Conservation (phyloP, 2,329 filamentous ascomycete species). For the Diaporthe caulivora region DNA sequence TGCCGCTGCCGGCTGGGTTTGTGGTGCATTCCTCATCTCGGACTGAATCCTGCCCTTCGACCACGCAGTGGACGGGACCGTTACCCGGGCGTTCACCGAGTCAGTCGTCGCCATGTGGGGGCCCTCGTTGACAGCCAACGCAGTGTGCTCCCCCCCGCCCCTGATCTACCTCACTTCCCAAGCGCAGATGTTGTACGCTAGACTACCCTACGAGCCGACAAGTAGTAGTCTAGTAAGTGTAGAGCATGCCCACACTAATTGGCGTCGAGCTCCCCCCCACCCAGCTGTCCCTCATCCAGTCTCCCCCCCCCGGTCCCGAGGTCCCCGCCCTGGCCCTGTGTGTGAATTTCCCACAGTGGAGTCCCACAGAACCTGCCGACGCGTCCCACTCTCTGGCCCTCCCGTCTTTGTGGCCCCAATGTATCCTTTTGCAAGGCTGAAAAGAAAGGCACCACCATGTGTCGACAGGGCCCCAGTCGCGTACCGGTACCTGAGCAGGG, state of each 20-base stretch:
- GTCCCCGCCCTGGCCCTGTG: constrained; percentile 23
- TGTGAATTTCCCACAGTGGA: constrained; percentile 1
- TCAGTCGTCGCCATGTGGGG: constrained; percentile 9
- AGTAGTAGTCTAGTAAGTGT: no score
- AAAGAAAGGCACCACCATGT: constrained; percentile 19
- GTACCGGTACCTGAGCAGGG: constrained; percentile 19
- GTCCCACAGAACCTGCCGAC: not conserved
- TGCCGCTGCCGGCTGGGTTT: no score
- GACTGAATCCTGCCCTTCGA: constrained; percentile 14
- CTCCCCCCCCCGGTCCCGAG: not conserved
- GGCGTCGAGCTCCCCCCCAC: not conserved
- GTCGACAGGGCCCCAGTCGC: not conserved
- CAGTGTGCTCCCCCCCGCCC: not conserved
- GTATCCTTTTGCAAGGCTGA: constrained; percentile 26
- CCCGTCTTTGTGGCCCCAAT: not conserved
- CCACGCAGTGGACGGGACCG: constrained; percentile 11
- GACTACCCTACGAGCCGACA: not conserved
- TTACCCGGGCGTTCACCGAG: constrained; percentile 21
- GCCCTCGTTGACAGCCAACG: constrained; percentile 17
- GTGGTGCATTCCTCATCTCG: constrained; percentile 26
- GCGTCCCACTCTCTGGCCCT: constrained; percentile 17
- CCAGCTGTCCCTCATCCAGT: not conserved
- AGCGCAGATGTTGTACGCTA: not conserved
- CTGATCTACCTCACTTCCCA: constrained; percentile 10
- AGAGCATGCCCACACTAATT: no score